phyloP scores from a whole-genome alignment of 352 stramenopile species.

The Phytophthora quininea region DNA sequence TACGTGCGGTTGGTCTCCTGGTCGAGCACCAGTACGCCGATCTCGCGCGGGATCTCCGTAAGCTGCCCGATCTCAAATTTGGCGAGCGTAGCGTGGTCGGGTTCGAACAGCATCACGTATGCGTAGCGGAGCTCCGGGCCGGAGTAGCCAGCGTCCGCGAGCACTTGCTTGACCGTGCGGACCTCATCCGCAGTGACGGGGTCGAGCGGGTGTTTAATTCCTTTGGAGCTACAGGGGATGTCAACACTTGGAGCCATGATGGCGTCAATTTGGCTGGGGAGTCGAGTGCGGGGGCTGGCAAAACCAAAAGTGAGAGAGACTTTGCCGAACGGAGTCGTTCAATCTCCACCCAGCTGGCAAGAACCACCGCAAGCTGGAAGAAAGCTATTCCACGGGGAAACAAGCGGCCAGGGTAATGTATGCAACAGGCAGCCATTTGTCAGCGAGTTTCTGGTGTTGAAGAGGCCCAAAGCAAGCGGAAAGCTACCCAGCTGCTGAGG shows the following conservation, averaged over 20 bases:
- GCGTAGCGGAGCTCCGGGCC: constrained; percentile 45
- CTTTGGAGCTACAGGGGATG: constrained; percentile 13
- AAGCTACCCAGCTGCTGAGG: neutral
- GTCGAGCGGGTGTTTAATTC: constrained; percentile 49
- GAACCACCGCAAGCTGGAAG: constrained; percentile 1
- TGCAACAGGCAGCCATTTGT: neutral
- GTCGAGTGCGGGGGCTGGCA: constrained; percentile 12
- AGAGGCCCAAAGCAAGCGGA: neutral
- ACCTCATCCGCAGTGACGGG: constrained; percentile 53
- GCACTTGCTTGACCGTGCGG: constrained; percentile 47
- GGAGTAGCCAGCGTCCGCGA: constrained; percentile 42
- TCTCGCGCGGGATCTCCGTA: constrained; percentile 44
- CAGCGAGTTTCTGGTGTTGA: neutral
- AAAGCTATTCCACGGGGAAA: neutral
- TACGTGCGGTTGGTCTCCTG: constrained; percentile 35
- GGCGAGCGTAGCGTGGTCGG: constrained; percentile 46
- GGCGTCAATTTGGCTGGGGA: constrained; percentile 9
- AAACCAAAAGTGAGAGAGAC: constrained; percentile 35
- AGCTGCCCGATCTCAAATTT: constrained; percentile 42
- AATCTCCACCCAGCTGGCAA: neutral
- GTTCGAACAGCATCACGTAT: constrained; percentile 62
- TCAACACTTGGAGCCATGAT: constrained; percentile 34
- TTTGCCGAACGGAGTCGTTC: neutral
- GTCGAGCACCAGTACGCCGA: constrained; percentile 49
- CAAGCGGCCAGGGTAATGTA: neutral